Conservation (phyloP, 371 early-diverging fungal species). For the Mucor piriformis region DNA sequence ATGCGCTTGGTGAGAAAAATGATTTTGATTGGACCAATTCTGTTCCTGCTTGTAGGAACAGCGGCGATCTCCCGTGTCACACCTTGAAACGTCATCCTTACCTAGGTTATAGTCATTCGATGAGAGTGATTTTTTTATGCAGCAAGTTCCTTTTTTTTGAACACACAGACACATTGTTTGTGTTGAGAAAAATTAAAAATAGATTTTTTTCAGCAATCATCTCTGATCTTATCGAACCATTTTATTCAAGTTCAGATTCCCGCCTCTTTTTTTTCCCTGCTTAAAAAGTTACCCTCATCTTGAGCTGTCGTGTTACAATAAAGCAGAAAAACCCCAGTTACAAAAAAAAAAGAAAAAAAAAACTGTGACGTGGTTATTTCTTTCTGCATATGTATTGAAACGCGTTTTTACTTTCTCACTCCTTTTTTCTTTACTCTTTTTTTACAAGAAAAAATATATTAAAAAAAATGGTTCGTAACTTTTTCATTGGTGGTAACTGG, state of each 20-base stretch:
- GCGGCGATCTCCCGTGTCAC: slow-evolving; percentile 19
- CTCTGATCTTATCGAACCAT: background rate
- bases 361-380: background rate
- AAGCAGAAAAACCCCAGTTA: too few relatives aligned
- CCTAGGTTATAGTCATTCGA: background rate
- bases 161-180: background rate
- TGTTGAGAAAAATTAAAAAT: background rate
- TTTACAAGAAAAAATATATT: slow-evolving; percentile 3
- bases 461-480: slow-evolving; percentile 63
- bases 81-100: background rate
- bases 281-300: slow-evolving; percentile 1
- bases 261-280: background rate
- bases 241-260: background rate
- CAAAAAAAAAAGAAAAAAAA: too few relatives aligned
- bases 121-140: background rate
- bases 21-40: background rate
- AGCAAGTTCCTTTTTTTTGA: background rate
- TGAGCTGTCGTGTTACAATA: too few relatives aligned
- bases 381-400: background rate
- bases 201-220: background rate
- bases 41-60: slow-evolving; percentile 20
- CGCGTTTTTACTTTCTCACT: slow-evolving; percentile 8
- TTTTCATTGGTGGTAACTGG: slow-evolving; percentile 88
- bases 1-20: slow-evolving; percentile 16
- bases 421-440: slow-evolving; percentile 9